Evolutionary conservation across 2,329 filamentous ascomycete genomes (phyloP), one percentile per base, ranked within the genome.

Genomic region (Rutstroemia sp.): DNA sequence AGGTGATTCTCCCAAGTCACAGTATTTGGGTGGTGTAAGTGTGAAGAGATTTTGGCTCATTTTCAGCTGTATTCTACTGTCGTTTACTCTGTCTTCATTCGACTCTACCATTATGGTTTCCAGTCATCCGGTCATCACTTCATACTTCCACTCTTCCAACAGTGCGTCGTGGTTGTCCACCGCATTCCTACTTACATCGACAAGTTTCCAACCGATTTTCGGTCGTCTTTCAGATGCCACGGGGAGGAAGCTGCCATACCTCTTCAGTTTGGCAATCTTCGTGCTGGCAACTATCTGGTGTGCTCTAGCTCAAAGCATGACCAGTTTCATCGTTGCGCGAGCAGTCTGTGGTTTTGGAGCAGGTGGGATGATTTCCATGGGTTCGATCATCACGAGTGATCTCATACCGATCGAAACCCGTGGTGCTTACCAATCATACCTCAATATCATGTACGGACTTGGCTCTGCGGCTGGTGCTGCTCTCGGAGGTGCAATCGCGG

Each of bases 71-170:
- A 75, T 87, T 48, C 71, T 86, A 59, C 67, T 78, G n/a, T 75
- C 76, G 4, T 80, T 81, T 64, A 80, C 85, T 60, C 74, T 84
- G 16, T 73, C 75, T 36, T 83, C 77, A 68, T 92, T 92, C 66
- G 89, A 92, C 73, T 79, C 81, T 10, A 92, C 88, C 4, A 80
- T 92, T 62, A 91, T 92, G 87, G 87, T 87, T 4, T 89, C 87
- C 2, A 86, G 80, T 44, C 88, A 94, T 69, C 88, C 88, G 0
- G 86, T 89, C 57, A 90, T 92, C 59, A 91, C 88, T 0, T 90
- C 87, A 0, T 83, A 92, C 69, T 92, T 92, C 70, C 75, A 84
- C 59, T 81, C 86, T 49, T 88, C 87, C 34, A 90, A 92, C 69
- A 83, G 83, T 48, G 89, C 89, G 3, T 90, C 88, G 2, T 94